These are phyloP conservation scores for Lipomyces japonicus DNA, from an alignment of 805 yeast genomes.

Conservation along the genomic window DNA sequence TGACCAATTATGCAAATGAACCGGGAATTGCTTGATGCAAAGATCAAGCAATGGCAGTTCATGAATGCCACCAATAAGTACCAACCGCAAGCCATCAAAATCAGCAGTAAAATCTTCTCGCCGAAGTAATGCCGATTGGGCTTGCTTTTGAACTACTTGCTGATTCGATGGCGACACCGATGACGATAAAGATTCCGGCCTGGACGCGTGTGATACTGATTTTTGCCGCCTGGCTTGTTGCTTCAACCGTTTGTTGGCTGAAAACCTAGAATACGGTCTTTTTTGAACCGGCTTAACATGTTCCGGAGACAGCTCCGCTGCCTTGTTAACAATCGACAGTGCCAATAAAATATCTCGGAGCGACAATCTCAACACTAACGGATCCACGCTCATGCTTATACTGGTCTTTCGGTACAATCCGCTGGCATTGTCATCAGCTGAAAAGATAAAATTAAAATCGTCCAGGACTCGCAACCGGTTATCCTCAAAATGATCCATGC, in stretches of 20 bases:
- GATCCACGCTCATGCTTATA: conserved; percentile 71
- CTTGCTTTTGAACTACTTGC: background rate
- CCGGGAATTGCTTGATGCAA: conserved; percentile 63
- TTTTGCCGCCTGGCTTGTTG: conserved; percentile 7
- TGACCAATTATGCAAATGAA: conserved; percentile 78
- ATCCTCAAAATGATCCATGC: conserved; percentile 64
- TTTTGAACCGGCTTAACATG: conserved; percentile 16
- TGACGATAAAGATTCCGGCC: background rate
- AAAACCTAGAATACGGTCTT: conserved; percentile 26
- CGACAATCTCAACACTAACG: conserved; percentile 74
- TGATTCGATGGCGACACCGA: background rate
- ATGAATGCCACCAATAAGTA: conserved; percentile 83
- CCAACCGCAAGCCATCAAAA: conserved; percentile 73
- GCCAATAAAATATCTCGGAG: conserved; percentile 84
- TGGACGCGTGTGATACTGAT: conserved; percentile 21
- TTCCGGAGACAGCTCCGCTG: conserved; percentile 49
- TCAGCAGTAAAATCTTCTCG: conserved; percentile 66
- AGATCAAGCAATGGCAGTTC: conserved; percentile 84
- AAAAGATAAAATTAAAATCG: conserved; percentile 76
- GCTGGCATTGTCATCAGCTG: conserved; percentile 68
- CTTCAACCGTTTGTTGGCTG: conserved; percentile 24
- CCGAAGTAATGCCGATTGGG: conserved; percentile 45
- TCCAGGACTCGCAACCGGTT: conserved; percentile 72
- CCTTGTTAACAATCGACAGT: conserved; percentile 64
- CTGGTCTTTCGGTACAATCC: conserved; percentile 55